phyloP scores from a whole-genome alignment of 495 filamentous ascomycete species.

The Tetracladium setigerum region DNA sequence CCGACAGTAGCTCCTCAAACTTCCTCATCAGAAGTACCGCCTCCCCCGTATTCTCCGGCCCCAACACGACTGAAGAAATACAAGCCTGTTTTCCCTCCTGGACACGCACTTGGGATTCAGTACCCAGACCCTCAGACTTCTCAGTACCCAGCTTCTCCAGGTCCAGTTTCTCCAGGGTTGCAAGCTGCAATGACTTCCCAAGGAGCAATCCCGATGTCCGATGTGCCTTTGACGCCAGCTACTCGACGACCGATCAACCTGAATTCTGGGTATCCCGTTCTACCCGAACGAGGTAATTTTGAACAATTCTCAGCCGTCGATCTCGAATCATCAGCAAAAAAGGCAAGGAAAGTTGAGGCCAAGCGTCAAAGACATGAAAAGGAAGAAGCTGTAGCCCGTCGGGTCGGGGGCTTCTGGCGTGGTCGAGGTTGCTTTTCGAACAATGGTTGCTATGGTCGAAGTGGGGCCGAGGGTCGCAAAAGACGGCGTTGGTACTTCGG shows the following conservation, averaged over 20 bases:
- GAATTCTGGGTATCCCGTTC: slow-evolving; percentile 22
- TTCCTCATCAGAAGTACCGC: slow-evolving; percentile 5
- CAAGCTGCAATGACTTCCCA: slow-evolving; percentile 33
- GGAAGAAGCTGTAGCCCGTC: slow-evolving; percentile 49
- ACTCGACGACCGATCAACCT: slow-evolving; percentile 23
- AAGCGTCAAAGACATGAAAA: slow-evolving; percentile 53
- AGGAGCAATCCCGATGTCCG: slow-evolving; percentile 39
- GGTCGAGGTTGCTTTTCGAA: slow-evolving; percentile 50
- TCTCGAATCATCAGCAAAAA: slow-evolving; percentile 27
- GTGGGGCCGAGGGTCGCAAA: slow-evolving; percentile 54
- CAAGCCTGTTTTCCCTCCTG: slow-evolving; percentile 21
- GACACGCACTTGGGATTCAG: slow-evolving; percentile 8
- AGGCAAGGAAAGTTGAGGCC: slow-evolving; percentile 34
- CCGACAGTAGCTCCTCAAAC: not conserved
- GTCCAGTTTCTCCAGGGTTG: slow-evolving; percentile 34
- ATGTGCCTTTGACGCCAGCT: slow-evolving; percentile 26
- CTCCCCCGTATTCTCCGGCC: slow-evolving; percentile 27
- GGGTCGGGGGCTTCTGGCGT: slow-evolving; percentile 50
- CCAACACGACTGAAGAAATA: slow-evolving; percentile 13
- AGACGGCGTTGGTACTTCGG: slow-evolving; percentile 52
- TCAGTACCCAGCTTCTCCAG: slow-evolving; percentile 11
- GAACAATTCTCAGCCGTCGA: slow-evolving; percentile 6
- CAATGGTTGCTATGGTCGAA: slow-evolving; percentile 53
- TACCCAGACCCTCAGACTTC: slow-evolving; percentile 11
- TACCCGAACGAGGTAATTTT: slow-evolving; percentile 17